Evolutionary conservation across 495 filamentous ascomycete genomes (phyloP), one percentile per base, ranked within the genome.

Genomic region (Penicillium salamii): DNA sequence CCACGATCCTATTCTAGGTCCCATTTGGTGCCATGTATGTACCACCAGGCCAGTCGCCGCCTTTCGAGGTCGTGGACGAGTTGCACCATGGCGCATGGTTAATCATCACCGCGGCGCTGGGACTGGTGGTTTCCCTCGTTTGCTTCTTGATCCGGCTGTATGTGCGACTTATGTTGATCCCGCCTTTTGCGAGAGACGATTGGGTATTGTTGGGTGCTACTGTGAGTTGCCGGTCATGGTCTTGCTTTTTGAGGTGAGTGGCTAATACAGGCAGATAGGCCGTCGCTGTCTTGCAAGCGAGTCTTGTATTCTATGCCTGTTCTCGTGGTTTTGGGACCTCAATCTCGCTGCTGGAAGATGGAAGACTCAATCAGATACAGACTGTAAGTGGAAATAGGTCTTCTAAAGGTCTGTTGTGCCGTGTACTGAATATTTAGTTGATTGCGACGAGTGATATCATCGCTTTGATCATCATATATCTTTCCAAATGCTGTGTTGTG

Each of bases 401-500:
- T 20, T 24, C 18, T 6, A 21, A n/a, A 9, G 7, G 11, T 7
- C 9, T 52, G 15, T 13, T 13, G 20, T 29, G 11, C n/a, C n/a
- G 15, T 11, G 33, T n/a, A 29, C 42, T 50, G 39, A 46, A 21
- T 47, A 47, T 20, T 23, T 26, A 77, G 75, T 56, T 67, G 34
- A 53, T 69, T 32, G 62, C 66, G 45, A 55, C 59, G 44, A 66
- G 64, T 55, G 71, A 77, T 37, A 55, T 71, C n/a, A 59, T 79
- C 46, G 73, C 71, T 40, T 51, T 79, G 34, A 42, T 76, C 14
- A 65, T 65, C 7, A 51, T 77, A 6, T 77, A 69, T 41, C 58
- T 76, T 32, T 71, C 71, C 21, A 79, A 79, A 63, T 71, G 63
- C 58, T 75, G 72, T 21, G 70, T 75, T 23, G 53, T 70, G 9